Evolutionary conservation across 1,139 yeast genomes (phyloP), one percentile per base, ranked within the genome.

Genomic region (Taphrina communis): DNA sequence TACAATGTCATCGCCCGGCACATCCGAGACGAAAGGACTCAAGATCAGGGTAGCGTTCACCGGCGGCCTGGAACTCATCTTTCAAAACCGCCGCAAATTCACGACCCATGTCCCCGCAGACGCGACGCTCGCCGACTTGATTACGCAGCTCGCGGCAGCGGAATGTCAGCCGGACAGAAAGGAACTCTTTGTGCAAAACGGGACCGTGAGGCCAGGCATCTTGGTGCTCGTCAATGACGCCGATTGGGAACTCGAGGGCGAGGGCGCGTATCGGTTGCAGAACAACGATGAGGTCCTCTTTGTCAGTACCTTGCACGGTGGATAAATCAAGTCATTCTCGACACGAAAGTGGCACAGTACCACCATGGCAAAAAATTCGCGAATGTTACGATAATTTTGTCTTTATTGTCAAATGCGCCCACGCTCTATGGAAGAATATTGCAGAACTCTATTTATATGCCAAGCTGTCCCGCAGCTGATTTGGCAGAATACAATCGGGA

Each of bases 211-310:
- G 67, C 97, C 98, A 0, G 99, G 99, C 1, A 91, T 94, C 58
- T 81, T 94, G 72, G 97, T 94, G 8, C 82, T 94, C 69, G 88
- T 94, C 72, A 94, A 94, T 75, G 99, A 94, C 76, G 88, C 97
- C 0, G 99, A 94, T 79, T 94, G 99, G 99, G 99, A 94, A 76
- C 80, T 94, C 41, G 96, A 92, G 76, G 98, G 93, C 12, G 92
- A 88, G 78, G 94, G 90, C 74, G 88, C 85, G 9, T 92, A 92
- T 74, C 85, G 83, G 19, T 78, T 94, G 25, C 90, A 90, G 76
- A 80, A 84, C 60, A 88, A 90, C 17, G 99, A 94, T 78, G 83
- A 86, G 39, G 83, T 94, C 56, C 86, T 96, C 3, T 93, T 94
- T 76, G 94, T 97, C 5, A 89, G 97, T 65, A 94, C 99, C 2